Conservation (phyloP, 768 basidiomycete genomes). For the Calocybe indica region DNA sequence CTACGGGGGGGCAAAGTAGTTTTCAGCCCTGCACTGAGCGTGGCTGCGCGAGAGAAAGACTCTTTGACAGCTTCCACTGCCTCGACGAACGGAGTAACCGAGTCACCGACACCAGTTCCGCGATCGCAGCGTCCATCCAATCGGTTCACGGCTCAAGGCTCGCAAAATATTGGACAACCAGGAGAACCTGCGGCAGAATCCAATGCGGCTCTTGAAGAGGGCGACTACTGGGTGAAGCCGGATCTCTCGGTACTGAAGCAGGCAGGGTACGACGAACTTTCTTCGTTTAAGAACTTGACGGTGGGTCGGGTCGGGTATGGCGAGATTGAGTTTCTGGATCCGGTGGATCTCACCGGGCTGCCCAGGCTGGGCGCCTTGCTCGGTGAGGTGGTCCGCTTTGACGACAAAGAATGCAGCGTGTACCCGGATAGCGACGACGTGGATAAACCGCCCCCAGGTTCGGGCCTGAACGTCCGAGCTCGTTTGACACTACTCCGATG, state of each 20-base stretch:
- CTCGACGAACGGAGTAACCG: constrained; percentile 16
- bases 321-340: constrained; percentile 76
- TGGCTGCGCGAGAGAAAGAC: constrained; percentile 73
- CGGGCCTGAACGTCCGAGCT: constrained; percentile 87
- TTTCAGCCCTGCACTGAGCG: constrained; percentile 71
- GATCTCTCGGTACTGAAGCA: constrained; percentile 66
- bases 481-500: constrained; percentile 71
- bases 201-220: constrained; percentile 46
- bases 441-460: constrained; percentile 77
- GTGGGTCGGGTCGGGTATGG: constrained; percentile 94
- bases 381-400: constrained; percentile 84
- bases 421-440: constrained; percentile 88
- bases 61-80: constrained; percentile 30
- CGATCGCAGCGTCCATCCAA: constrained; percentile 32
- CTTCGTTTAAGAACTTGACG: constrained; percentile 66
- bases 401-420: constrained; percentile 88
- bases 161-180: constrained; percentile 21
- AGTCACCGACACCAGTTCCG: constrained; percentile 31
- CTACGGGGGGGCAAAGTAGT: constrained; percentile 48
- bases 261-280: constrained; percentile 67
- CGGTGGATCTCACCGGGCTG: constrained; percentile 81
- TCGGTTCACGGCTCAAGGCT: constrained; percentile 31
- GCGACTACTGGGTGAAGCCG: constrained; percentile 91
- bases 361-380: constrained; percentile 74
- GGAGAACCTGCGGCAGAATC: constrained; percentile 26